phyloP scores from a whole-genome alignment of 1,284 basidiomycete species.

The Sutorius eximius region DNA sequence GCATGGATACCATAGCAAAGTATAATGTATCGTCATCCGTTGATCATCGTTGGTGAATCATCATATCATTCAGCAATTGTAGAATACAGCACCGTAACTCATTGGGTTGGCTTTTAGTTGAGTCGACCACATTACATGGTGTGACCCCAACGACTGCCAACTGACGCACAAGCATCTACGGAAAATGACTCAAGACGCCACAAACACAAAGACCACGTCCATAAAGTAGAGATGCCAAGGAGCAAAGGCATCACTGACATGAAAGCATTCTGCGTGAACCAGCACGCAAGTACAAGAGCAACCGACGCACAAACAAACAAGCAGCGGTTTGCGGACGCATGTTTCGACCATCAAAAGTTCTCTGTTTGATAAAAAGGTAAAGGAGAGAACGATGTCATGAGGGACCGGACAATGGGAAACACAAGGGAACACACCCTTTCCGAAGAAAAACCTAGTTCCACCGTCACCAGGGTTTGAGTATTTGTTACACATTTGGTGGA shows the following conservation, averaged over 20 bases:
- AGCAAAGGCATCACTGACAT: not conserved
- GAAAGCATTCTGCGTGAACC: not conserved
- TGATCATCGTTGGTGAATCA: not conserved
- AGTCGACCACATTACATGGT: not conserved
- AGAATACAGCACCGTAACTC: not conserved
- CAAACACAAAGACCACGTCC: not conserved
- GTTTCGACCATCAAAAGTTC: slow-evolving; percentile 21
- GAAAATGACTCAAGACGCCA: not conserved
- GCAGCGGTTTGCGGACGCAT: not conserved
- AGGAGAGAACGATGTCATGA: slow-evolving; percentile 1
- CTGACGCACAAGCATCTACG: not conserved
- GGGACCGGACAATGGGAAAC: not conserved
- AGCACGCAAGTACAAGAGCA: not conserved
- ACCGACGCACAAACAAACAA: not conserved
- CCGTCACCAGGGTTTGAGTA: slow-evolving; percentile 76
- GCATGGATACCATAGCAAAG: not conserved
- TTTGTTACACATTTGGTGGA: slow-evolving; percentile 81
- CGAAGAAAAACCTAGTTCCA: slow-evolving; percentile 85
- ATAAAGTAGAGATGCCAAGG: too few species aligned
- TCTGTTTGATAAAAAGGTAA: slow-evolving; percentile 13
- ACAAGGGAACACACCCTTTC: slow-evolving; percentile 56
- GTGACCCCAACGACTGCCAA: not conserved
- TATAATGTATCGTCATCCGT: slow-evolving; percentile 1
- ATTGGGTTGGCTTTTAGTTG: not conserved
- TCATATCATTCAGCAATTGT: not conserved